Evolutionary conservation across 2,329 filamentous ascomycete species (phyloP), one percentile per base, ranked within the genome.

Genomic region (Plectosphaerella plurivora): DNA sequence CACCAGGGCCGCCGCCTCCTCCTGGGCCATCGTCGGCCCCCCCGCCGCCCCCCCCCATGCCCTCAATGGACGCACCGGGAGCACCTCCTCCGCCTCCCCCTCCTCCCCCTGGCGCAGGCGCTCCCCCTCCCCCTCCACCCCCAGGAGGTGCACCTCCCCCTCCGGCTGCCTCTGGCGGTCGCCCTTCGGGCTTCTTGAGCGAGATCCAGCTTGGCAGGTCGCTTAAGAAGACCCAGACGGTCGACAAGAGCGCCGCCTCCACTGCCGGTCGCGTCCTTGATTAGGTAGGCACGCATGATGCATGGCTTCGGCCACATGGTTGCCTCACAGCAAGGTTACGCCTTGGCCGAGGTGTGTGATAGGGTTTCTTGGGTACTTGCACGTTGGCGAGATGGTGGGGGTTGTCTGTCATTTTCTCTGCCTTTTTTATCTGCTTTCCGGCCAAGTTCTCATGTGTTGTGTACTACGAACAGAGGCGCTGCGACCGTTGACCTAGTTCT

Each of bases 211-310:
- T 83, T 56, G 93, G 94, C 44, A 91, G 71, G 69, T 71, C 84
- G 3, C 74, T 99, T 65, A 91, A 81, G 76, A 97, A 97, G 78
- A 91, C 91, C 22, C 76, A 87, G 67, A 97, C 94, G 1, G 92
- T 90, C 69, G 94, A 99, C 69, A 86, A 86, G 68, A 97, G 92
- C 69, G 71, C 62, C 47, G 81, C 89, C 49, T 69, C 84, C 50
- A 77, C 86, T 53, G 88, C 90, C 20, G 93, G 93, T n/a, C 82
- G 84, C 55, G 92, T 97, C 54, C 68, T 84, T 67, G 75, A 74
- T 42, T 42, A 42, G 16, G 8, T n/a, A 18, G 37, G 37, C n/a
- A n/a, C 25, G 25, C 5, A 10, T 28, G 5, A 28, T 10, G 25
- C 10, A 5, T 5, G 25, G 25, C 25, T 28, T 10, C 25, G 5